Conservation (phyloP, 306 rosid species). For the Purshia tridentata region DNA sequence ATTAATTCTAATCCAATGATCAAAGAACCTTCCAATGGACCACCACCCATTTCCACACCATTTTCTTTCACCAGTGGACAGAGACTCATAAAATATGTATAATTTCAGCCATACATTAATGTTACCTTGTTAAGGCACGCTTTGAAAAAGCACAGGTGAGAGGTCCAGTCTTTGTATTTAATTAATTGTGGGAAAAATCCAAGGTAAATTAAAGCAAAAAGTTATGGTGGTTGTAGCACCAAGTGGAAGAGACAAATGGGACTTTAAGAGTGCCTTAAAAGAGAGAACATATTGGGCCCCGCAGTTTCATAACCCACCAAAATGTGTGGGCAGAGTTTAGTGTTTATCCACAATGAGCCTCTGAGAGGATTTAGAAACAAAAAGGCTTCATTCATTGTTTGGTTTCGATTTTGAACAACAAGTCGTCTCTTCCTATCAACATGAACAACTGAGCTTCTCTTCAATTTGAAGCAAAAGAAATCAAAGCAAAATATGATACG, state of each 20-base stretch:
- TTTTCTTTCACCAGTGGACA: neutral
- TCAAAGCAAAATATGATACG: neutral
- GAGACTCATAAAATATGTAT: neutral
- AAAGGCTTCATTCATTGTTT: neutral
- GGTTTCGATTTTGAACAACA: neutral
- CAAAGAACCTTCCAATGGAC: neutral
- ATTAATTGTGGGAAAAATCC: neutral
- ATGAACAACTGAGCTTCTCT: neutral
- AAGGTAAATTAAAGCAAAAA: neutral
- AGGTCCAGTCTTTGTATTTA: neutral
- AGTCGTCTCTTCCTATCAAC: slow-evolving; percentile 4
- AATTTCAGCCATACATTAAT: neutral
- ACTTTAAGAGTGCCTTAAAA: slow-evolving; percentile 25
- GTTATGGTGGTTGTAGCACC: neutral
- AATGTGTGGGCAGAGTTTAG: slow-evolving; percentile 22
- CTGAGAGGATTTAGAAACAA: slow-evolving; percentile 3
- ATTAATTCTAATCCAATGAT: neutral
- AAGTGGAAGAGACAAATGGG: slow-evolving; percentile 8
- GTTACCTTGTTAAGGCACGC: neutral
- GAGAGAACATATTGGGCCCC: slow-evolving; percentile 19
- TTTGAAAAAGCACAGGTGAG: neutral
- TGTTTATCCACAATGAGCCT: slow-evolving; percentile 31
- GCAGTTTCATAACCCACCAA: slow-evolving; percentile 1
- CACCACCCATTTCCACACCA: neutral
- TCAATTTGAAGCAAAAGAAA: neutral